A percentile compares a stretch with the other conserved stretches of the same genome.
Conservation (phyloP, 345 rosid genomes). For the Raphanus sativus region DNA sequence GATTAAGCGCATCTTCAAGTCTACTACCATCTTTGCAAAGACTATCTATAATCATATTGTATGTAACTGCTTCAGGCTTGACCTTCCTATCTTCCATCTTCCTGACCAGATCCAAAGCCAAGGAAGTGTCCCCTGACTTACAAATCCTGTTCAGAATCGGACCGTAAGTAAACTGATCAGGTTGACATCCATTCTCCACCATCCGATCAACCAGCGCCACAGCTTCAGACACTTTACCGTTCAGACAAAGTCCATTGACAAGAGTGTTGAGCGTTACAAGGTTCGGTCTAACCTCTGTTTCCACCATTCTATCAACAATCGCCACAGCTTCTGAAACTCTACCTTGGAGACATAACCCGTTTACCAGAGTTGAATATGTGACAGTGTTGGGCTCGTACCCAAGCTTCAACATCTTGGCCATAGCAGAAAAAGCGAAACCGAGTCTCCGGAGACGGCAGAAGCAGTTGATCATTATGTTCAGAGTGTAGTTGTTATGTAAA, state of each 20-base stretch:
- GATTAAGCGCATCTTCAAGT: neutral
- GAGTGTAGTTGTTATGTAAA: neutral
- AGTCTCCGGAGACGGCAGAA: neutral
- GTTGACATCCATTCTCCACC: neutral
- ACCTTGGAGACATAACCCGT: conserved; percentile 6
- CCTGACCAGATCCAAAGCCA: neutral
- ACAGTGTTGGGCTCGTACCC: neutral
- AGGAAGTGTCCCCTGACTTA: neutral
- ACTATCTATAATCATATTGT: conserved; percentile 25
- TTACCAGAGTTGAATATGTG: neutral
- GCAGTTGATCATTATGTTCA: neutral
- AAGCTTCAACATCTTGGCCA: neutral
- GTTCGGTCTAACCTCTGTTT: neutral
- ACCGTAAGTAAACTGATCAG: neutral
- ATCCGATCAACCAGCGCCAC: neutral
- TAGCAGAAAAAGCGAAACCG: neutral
- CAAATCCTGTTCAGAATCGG: neutral
- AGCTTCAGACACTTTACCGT: neutral
- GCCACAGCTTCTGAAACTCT: neutral
- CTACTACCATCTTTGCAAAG: neutral
- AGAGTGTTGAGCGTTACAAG: neutral
- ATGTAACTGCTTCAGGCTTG: conserved; percentile 5
- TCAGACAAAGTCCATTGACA: neutral
- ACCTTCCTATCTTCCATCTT: conserved; percentile 16
- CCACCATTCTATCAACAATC: neutral